Evolutionary conservation across 768 basidiomycete genomes (phyloP), one percentile per base, ranked within the genome.

Genomic region (Lactarius indigo): DNA sequence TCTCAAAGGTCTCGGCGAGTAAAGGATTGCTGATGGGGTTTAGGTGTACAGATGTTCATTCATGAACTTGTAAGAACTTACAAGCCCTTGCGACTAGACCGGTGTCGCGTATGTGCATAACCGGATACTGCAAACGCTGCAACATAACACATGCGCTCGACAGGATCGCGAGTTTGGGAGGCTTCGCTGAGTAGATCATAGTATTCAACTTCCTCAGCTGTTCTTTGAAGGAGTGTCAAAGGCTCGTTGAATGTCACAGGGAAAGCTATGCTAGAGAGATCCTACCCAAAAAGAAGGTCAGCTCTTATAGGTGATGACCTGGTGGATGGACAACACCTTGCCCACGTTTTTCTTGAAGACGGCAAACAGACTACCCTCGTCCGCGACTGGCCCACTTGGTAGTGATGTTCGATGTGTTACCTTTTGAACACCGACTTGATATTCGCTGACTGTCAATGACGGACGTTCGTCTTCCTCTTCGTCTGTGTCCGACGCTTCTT

Each of bases 201-300:
- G 71, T 94, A 94, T 78, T 95, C 93, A 15, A 93, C 73, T 74
- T 94, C 92, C 76, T 94, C 93, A 0, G 92, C 92, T 37, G 84
- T 81, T 68, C 90, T 82, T 75, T 96, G 94, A 12, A 94, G 80
- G 50, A 96, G 80, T 0, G 90, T 91, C 41, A 96, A 76, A 35
- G 93, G 93, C 71, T 96, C 93, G 70, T 96, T 96, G 78, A 95
- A 96, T 2, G 88, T 85, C 2, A 95, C 91, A n/a, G 93, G 93
- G 66, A 95, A 86, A 2, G 89, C 81, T 33, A 94, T 88, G 39
- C 89, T 88, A 17, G 91, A 88, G 10, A 94, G 79, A 75, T 94
- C 92, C 92, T 94, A 64, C 10, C 52, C 50, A 12, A 58, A 39
- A 15, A 59, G 13, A 68, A 57, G 56, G 50, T 55, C 28, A 64